A percentile compares a stretch with the other conserved stretches of the same genome.
These are phyloP conservation scores for Vigna angularis DNA, from an alignment of 306 rosid genomes.

Conservation along the genomic window DNA sequence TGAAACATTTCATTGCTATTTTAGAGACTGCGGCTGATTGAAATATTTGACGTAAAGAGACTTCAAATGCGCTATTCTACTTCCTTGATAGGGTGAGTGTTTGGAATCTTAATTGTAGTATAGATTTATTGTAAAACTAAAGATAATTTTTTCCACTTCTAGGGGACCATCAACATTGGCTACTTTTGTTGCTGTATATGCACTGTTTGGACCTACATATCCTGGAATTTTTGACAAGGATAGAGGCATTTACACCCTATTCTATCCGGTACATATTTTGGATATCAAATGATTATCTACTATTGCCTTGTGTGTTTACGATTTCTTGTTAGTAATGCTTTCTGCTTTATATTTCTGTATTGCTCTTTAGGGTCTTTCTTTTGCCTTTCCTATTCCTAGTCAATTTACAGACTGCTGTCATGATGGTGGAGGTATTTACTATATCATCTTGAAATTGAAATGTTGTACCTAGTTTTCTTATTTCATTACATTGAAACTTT, in stretches of 20 bases:
- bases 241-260: constrained; percentile 89
- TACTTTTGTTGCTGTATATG: constrained; percentile 94
- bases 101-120: constrained; percentile 23
- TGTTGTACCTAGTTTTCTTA: constrained; percentile 19
- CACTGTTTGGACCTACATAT: constrained; percentile 95
- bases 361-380: constrained; percentile 82
- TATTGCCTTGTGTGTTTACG: not conserved
- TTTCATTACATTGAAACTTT: constrained; percentile 39
- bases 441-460: constrained; percentile 28
- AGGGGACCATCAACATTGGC: constrained; percentile 92
- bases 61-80: constrained; percentile 97
- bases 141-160: constrained; percentile 40
- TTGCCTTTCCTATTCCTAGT: constrained; percentile 97
- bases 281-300: constrained; percentile 28
- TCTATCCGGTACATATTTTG: constrained; percentile 80
- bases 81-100: constrained; percentile 87
- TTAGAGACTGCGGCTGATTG: constrained; percentile 96
- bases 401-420: constrained; percentile 89
- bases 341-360: constrained; percentile 32
- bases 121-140: not conserved
- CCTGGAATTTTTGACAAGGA: constrained; percentile 88
- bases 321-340: not conserved
- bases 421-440: constrained; percentile 80
- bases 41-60: constrained; percentile 92
- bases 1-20: constrained; percentile 36